Evolutionary conservation across 2,329 filamentous ascomycete genomes (phyloP), one percentile per base, ranked within the genome.

Genomic region (Ophiostoma novo-ulmi): DNA sequence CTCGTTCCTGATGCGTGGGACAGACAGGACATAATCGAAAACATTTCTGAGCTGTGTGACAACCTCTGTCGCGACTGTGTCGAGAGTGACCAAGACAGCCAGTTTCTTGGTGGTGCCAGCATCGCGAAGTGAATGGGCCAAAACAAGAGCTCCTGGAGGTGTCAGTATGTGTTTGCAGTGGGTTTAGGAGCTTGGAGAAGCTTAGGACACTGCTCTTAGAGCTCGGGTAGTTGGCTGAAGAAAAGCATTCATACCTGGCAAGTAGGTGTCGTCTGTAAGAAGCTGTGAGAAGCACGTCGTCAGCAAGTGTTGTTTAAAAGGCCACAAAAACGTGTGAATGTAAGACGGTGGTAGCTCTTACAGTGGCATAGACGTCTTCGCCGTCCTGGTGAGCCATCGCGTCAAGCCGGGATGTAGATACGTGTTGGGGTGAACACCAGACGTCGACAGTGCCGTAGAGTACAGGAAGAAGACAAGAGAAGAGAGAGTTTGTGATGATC

Each of bases 81-180:
- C 93, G 70, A 90, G 85, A 5, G 93, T 96, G 78, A 96, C 88
- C 76, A 98, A 83, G 75, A 91, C 91, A 72, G 90, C 93, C 76
- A 99, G 85, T 82, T 93, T 94, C 82, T 92, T 95, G 75, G 84
- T 88, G 52, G 94, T 92, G 71, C 92, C 92, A 76, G 89, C 90
- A 89, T 99, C 95, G 80, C 92, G 91, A 71, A 99, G 84, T 44
- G 95, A 98, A 82, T 98, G 94, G 73, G 93, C 94, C 74, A 99
- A 88, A 66, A 99, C 94, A 76, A 95, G 88, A 72, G 94, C 94
- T 79, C 95, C 94, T 97, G 75, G 52, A 75, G 55, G 64, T 68
- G 48, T 70, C 63, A 70, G 69, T 39, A 31, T 2, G 36, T 55
- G 75, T 67, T 74, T 31, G 17, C 22, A 39, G 31, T 11, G 6